A percentile compares a stretch with the other conserved stretches of the same genome.
Conservation (phyloP, 2,329 filamentous ascomycete species). For the Byssochlamys sp. region DNA sequence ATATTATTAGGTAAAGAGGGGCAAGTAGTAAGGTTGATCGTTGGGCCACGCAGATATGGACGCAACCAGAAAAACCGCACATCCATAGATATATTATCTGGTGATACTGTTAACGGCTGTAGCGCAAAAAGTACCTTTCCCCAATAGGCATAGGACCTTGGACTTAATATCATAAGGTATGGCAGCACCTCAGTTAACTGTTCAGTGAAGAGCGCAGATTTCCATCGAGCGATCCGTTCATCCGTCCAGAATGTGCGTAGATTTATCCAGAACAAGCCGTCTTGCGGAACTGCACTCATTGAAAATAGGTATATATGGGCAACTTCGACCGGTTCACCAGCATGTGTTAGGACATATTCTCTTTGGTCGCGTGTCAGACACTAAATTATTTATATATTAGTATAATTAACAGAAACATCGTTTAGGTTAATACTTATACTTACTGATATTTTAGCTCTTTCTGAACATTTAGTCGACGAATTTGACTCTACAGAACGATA, state of each 20-base stretch:
- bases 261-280: background rate
- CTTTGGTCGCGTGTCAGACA: no score
- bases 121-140: slow-evolving; percentile 1
- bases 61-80: slow-evolving; percentile 1
- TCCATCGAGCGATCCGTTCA: background rate
- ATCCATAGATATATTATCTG: background rate
- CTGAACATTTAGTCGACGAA: no score
- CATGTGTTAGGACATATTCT: background rate
- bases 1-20: background rate
- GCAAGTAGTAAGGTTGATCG: background rate
- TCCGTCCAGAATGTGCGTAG: background rate
- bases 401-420: no score
- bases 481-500: no score
- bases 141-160: background rate
- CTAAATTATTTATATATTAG: no score
- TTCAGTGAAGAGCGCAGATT: background rate
- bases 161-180: background rate
- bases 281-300: background rate
- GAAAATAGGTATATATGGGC: background rate
- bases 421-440: no score
- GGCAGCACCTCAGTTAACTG: background rate
- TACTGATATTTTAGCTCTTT: no score
- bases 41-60: background rate
- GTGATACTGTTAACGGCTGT: background rate
- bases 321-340: background rate